Evolutionary conservation across 2,329 filamentous ascomycete species (phyloP), one percentile per base, ranked within the genome.

Genomic region (Aureobasidium sp.): DNA sequence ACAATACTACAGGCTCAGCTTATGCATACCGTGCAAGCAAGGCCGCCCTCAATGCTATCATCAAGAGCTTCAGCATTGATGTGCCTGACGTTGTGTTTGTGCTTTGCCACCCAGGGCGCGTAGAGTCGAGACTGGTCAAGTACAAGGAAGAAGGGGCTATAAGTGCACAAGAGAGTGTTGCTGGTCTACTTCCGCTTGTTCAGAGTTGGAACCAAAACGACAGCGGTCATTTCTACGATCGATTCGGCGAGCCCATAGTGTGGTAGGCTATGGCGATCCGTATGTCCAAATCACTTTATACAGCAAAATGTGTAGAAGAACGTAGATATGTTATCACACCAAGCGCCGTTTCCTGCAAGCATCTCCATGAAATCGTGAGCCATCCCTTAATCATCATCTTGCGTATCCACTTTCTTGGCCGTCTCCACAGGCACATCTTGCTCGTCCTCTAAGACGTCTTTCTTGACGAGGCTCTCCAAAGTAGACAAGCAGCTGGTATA

Each of bases 1-100:
- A 72, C 29, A 79, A 79, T 62, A 66, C 64, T 0, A 68, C 68
- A 1, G 78, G 77, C 0, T 72, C 73, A 2, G 76, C 71, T 2
- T 80, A 79, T 64, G 78, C 78, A 12, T 80, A 80, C 65, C 69
- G 78, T 9, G 76, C 77, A 5, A 75, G 72, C 45, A 79, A 80
- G 65, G 77, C 77, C 3, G 78, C 75, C 27, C 66, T 79, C 39
- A 79, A 80, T 64, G 74, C 76, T 6, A 70, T 80, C 8, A 70
- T 79, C 1, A 73, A 74, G 66, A 76, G 73, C 47, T 74, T 79
- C 37, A 72, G 70, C 33, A 68, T 77, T 9, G 78, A 79, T 70
- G 72, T 78, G 15, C 73, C 74, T 0, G 73, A 75, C 5, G 73
- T 78, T 1, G 65, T 65, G 1, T 79, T 77, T 60, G 67, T 77